Base-by-base conservation (phyloP, 1,284 basidiomycete species). In the Apiotrichum veenhuisii region DNA sequence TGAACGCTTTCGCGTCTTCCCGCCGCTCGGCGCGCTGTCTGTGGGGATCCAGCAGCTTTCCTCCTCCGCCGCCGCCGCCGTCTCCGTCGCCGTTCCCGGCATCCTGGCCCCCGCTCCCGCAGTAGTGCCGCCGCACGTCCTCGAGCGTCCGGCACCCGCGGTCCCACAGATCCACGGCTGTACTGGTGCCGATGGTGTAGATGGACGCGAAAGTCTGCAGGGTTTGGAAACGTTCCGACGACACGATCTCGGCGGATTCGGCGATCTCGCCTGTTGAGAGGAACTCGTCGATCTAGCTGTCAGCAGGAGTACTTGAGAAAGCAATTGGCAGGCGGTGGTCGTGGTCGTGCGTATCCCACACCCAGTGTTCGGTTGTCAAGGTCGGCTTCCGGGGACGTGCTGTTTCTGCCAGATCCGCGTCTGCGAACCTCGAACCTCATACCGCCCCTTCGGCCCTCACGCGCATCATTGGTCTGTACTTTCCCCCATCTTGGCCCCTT, bases 221-320 rank as follows among this genome's bases (percentile, higher is more conserved):
- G 0, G 71, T 63, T 47, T 65, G 58, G 54, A 68, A 74, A 5
- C 72, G 64, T 11, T 61, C 33, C 1, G 71, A 73, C 0, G 59
- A 23, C 18, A 68, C 55, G 56, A 77, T 76, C 9, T 54, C 52
- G 22, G 65, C 60, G 2, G 70, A 64, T 57, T 76, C 76, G 27
- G 55, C 64, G 11, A 77, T 65, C 1, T 23, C 27, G 9, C 76
- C 74, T 0, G 67, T 75, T 10, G 50, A 20, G 17, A 77, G 66
- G 54, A 64, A 77, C 56, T 77, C 76, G 60, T 76, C 73, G 26
- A 77, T 75, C 75, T 77, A 54, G 9, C 23, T 50, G n/a, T 46
- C 11, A 34, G 26, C 15, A 5, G 25, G 17, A 10, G 11, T 11
- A 4, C 8, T 17, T 11, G 25, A 30, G 9, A 22, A 23, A 2